phyloP scores from a whole-genome alignment of 176 grass and related monocot genomes.

The Triticum aestivum region IWGSC_CS_RefSeq_v2.1 NC_057804.1:656999175-656999674 shows the following conservation, averaged over 20 bases:
- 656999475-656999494: background rate
- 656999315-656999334: background rate
- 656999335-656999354: background rate
- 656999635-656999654: background rate
- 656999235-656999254: background rate
- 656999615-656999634: background rate
- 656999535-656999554: background rate
- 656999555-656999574: background rate
- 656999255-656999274: background rate
- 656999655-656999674: background rate
- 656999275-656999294: background rate
- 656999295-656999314: background rate
- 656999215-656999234: background rate
- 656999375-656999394: too few relatives aligned
- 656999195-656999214: too few relatives aligned
- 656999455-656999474: too few relatives aligned
- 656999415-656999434: too few relatives aligned
- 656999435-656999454: too few relatives aligned
- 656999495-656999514: background rate
- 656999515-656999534: background rate
- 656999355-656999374: background rate
- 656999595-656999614: background rate
- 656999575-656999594: background rate
- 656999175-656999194: background rate
- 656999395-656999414: too few relatives aligned